A percentile compares a stretch with the other conserved stretches of the same genome.
These are phyloP conservation scores for Tetracentron sinense DNA, from an alignment of 164 flowering plant species.

Conservation along the genomic window DNA sequence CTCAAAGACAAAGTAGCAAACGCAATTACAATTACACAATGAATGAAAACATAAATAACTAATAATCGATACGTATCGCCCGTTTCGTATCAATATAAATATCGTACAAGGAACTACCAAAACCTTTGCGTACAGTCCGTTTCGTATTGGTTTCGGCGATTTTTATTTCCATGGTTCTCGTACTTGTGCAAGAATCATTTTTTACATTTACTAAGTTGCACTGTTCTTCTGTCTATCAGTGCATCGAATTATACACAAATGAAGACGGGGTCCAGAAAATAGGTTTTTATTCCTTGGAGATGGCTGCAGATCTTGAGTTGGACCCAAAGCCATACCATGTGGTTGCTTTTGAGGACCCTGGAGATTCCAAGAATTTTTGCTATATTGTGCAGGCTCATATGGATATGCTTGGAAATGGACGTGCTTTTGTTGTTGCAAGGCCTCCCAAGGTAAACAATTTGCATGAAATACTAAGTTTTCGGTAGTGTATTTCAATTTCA, in stretches of 20 bases:
- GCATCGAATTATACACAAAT: constrained; percentile 72
- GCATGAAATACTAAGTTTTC: not conserved
- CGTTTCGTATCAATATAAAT: too few relatives aligned
- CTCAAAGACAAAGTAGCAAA: too few relatives aligned
- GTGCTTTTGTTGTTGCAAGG: constrained; percentile 73
- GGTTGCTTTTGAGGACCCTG: constrained; percentile 77
- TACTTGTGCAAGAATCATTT: too few relatives aligned
- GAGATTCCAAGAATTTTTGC: constrained; percentile 76
- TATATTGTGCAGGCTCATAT: constrained; percentile 78
- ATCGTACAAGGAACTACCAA: too few relatives aligned
- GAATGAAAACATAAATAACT: too few relatives aligned
- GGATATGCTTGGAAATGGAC: constrained; percentile 85
- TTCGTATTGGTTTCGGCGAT: too few relatives aligned
- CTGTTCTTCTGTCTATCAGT: constrained; percentile 41
- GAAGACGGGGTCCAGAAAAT: constrained; percentile 49
- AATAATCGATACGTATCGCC: too few relatives aligned
- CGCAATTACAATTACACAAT: too few relatives aligned
- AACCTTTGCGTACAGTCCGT: too few relatives aligned
- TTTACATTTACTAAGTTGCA: not conserved
- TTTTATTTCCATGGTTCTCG: too few relatives aligned
- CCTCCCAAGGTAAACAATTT: constrained; percentile 70
- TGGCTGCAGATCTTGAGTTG: constrained; percentile 88
- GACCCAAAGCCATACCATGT: constrained; percentile 85
- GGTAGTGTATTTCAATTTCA: too few relatives aligned
- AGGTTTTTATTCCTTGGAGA: constrained; percentile 88